phyloP scores from a whole-genome alignment of 768 basidiomycete genomes.

The Suillus discolor region DNA sequence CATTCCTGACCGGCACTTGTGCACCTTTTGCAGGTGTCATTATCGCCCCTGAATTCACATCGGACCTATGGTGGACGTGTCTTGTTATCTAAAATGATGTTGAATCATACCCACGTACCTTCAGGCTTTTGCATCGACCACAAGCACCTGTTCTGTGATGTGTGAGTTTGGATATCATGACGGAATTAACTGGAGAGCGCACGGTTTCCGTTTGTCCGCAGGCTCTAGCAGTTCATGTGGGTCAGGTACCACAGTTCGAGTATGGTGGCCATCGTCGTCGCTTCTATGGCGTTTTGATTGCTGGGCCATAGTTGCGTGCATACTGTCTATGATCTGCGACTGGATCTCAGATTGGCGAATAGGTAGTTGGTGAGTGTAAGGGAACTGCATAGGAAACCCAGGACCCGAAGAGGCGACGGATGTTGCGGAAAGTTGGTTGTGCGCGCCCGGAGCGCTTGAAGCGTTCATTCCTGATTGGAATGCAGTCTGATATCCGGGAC shows the following conservation, averaged over 20 bases:
- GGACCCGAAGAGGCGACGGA: not conserved
- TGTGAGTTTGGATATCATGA: constrained; percentile 4
- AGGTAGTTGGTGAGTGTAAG: constrained; percentile 29
- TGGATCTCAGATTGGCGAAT: constrained; percentile 32
- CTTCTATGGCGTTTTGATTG: constrained; percentile 21
- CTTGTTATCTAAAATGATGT: not conserved
- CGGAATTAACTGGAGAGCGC: constrained; percentile 7
- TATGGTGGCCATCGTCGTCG: constrained; percentile 21
- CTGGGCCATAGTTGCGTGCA: constrained; percentile 4
- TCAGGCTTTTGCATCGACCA: constrained; percentile 64
- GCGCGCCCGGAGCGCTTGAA: not conserved
- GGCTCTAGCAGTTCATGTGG: constrained; percentile 19
- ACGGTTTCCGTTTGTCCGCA: constrained; percentile 26
- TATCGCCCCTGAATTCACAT: constrained; percentile 74
- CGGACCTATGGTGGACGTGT: constrained; percentile 52
- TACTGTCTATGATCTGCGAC: constrained; percentile 24
- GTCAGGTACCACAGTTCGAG: constrained; percentile 19
- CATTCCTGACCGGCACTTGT: constrained; percentile 72
- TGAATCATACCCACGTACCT: constrained; percentile 32
- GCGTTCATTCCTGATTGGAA: constrained; percentile 4
- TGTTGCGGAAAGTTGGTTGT: not conserved
- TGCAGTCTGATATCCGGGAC: constrained; percentile 18
- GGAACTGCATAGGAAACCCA: constrained; percentile 32
- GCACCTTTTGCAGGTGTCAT: constrained; percentile 77
- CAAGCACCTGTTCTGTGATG: constrained; percentile 58